Conservation (phyloP, 2,329 filamentous ascomycete species). For the Acarospora socialis region DNA sequence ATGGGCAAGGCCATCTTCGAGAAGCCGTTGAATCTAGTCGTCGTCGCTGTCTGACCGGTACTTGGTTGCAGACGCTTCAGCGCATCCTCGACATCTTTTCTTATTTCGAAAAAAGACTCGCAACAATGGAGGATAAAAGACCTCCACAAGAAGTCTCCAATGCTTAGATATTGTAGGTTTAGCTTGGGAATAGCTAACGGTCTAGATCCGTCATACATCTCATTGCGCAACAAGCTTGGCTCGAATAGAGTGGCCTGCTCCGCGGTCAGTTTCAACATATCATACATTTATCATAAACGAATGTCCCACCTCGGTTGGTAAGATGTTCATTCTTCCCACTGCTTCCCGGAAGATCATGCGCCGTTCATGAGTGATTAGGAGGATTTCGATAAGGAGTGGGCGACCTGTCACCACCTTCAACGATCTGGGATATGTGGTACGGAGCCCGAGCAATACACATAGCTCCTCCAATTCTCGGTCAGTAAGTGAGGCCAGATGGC, state of each 20-base stretch:
- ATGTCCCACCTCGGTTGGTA: conserved; percentile 61
- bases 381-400: conserved; percentile 52
- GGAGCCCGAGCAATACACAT: conserved; percentile 57
- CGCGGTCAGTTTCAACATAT: neutral
- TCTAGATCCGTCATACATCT: conserved; percentile 72
- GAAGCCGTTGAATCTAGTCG: conserved; percentile 60
- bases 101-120: conserved; percentile 86
- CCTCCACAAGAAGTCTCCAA: conserved; percentile 94
- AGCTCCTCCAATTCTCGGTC: conserved; percentile 62
- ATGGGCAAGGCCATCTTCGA: conserved; percentile 89
- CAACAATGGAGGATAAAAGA: conserved; percentile 78
- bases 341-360: conserved; percentile 70
- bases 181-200: conserved; percentile 86
- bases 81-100: conserved; percentile 75
- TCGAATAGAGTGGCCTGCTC: conserved; percentile 53
- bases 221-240: conserved; percentile 60
- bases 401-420: conserved; percentile 50
- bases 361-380: conserved; percentile 62
- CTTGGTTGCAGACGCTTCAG: conserved; percentile 67
- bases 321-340: conserved; percentile 52
- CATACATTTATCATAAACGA: too few relatives aligned
- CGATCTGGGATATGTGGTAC: conserved; percentile 66
- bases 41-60: conserved; percentile 47
- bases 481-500: conserved; percentile 56
- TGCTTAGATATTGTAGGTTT: conserved; percentile 87